These are phyloP conservation scores for Astragalus glycyphyllos DNA, from an alignment of 306 rosid species.

Conservation along the genomic window DNA sequence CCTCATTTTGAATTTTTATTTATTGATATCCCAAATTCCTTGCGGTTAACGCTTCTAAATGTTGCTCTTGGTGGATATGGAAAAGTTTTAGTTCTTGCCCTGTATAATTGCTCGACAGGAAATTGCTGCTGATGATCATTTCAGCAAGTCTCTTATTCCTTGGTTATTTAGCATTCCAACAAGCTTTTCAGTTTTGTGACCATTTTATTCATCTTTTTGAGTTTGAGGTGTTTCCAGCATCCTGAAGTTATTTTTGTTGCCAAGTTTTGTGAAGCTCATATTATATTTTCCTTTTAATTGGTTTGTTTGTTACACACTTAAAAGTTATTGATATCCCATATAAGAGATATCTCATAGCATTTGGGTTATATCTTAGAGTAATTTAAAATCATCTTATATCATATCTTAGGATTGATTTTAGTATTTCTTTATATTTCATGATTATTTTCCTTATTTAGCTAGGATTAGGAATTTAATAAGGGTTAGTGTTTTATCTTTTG, in stretches of 20 bases:
- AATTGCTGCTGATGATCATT: background rate
- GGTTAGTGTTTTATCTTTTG: background rate
- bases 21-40: background rate
- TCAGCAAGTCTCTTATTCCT: background rate
- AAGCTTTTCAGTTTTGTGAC: background rate
- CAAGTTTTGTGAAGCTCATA: background rate
- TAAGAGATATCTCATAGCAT: background rate
- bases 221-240: background rate
- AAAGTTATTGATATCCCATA: background rate
- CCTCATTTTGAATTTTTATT: too few relatives aligned
- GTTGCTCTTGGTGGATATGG: background rate
- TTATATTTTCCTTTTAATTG: background rate
- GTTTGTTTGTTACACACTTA: background rate
- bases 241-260: background rate
- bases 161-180: background rate
- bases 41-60: background rate
- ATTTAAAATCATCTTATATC: background rate
- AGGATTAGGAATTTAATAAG: background rate
- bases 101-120: background rate
- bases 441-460: background rate
- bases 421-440: background rate
- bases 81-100: background rate
- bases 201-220: background rate
- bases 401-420: background rate
- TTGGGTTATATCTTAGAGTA: background rate